phyloP scores from a whole-genome alignment of 257 asterid species.

The Solanum tarijense region DNA sequence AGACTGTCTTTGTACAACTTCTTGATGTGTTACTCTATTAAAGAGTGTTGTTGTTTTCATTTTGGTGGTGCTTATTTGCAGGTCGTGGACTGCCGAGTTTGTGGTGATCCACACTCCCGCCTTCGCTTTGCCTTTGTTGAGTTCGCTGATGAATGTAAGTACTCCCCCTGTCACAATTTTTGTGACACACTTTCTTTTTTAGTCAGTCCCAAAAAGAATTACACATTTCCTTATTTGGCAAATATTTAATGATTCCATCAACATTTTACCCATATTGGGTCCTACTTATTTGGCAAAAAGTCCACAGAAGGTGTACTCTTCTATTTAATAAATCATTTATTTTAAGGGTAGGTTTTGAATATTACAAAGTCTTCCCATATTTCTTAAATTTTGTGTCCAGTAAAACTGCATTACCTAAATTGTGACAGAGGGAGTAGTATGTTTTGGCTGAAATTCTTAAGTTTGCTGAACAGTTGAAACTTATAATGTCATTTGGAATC shows the following conservation, averaged over 20 bases:
- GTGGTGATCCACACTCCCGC: conserved; percentile 97
- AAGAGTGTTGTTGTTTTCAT: conserved; percentile 29
- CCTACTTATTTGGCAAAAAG: background rate
- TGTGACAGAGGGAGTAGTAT: background rate
- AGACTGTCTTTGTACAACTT: conserved; percentile 61
- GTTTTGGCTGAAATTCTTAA: background rate
- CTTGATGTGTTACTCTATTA: conserved; percentile 18
- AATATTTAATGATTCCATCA: background rate
- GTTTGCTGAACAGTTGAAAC: background rate
- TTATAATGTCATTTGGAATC: background rate
- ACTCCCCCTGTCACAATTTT: background rate
- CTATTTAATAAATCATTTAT: background rate
- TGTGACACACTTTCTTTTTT: background rate
- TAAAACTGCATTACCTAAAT: background rate
- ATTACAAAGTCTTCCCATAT: background rate
- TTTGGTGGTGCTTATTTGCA: conserved; percentile 16
- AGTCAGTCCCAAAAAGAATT: background rate
- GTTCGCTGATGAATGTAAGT: conserved; percentile 83
- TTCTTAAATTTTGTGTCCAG: background rate
- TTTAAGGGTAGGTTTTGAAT: background rate
- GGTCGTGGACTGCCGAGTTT: conserved; percentile 97
- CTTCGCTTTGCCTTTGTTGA: conserved; percentile 98
- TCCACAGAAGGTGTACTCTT: background rate
- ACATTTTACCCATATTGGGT: background rate
- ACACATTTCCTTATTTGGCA: background rate